Percentiles rank a stretch among this genome's conserved stretches.
phyloP scores from a whole-genome alignment of 768 basidiomycete genomes.

The Obba rivulosa region DNA sequence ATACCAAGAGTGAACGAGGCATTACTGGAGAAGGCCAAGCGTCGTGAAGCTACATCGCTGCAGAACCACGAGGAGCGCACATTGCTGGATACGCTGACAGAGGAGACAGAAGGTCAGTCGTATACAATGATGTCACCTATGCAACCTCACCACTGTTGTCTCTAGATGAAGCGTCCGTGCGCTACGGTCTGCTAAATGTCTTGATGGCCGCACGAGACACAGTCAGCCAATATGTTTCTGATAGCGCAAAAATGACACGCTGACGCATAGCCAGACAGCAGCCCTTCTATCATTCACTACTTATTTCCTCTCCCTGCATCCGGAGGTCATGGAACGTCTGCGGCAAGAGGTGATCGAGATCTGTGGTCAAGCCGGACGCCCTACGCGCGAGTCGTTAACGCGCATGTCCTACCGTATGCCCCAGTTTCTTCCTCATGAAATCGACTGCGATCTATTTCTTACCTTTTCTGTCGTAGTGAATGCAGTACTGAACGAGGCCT shows the following conservation, averaged over 20 bases:
- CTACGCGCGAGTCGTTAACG: constrained; percentile 42
- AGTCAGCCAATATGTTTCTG: constrained; percentile 13
- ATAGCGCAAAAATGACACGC: background rate
- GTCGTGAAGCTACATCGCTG: constrained; percentile 9
- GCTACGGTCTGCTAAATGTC: constrained; percentile 29
- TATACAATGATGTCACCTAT: background rate
- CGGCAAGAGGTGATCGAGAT: too few species aligned
- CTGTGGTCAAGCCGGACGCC: constrained; percentile 42
- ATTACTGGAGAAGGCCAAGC: constrained; percentile 30
- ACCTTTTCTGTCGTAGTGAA: too few species aligned
- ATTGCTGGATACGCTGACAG: constrained; percentile 33
- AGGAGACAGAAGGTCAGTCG: constrained; percentile 32
- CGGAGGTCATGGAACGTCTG: too few species aligned
- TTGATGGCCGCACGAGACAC: constrained; percentile 21
- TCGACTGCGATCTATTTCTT: too few species aligned
- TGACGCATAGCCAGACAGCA: constrained; percentile 1
- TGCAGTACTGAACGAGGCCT: too few species aligned
- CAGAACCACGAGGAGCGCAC: constrained; percentile 26
- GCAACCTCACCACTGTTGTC: background rate
- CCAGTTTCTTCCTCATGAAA: background rate
- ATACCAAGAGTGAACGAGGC: constrained; percentile 42
- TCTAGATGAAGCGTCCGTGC: constrained; percentile 35
- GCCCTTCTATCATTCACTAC: constrained; percentile 29
- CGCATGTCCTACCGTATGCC: too few species aligned
- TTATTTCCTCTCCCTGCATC: too few species aligned